Evolutionary conservation across 352 stramenopile species (phyloP).

Genomic region (Thraustochytrium striatum): DNA sequence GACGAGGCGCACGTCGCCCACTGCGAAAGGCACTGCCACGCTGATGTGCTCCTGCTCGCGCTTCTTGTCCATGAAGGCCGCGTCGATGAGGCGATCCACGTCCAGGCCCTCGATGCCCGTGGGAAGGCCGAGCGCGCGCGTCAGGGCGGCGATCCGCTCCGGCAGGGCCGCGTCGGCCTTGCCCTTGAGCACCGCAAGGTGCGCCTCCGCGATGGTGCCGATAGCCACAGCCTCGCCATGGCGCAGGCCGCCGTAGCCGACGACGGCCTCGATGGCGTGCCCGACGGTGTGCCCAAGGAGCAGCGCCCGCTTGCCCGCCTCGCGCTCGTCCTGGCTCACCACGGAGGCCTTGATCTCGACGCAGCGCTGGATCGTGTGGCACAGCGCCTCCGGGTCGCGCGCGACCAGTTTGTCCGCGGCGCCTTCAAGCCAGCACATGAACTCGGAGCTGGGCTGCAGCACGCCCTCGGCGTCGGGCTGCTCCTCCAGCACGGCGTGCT

Average conservation of each 20-base stretch:
- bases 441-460: constrained; percentile 61
- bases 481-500: constrained; percentile 92
- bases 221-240: constrained; percentile 95
- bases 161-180: background rate
- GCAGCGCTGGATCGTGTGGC: constrained; percentile 65
- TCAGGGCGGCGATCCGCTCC: background rate
- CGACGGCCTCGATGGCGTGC: constrained; percentile 92
- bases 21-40: constrained; percentile 18
- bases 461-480: constrained; percentile 87
- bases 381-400: constrained; percentile 53
- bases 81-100: constrained; percentile 24
- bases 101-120: constrained; percentile 29
- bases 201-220: constrained; percentile 91
- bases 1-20: constrained; percentile 33
- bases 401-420: constrained; percentile 1
- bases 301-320: constrained; percentile 89
- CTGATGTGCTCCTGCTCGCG: constrained; percentile 36
- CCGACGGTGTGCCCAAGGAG: constrained; percentile 98
- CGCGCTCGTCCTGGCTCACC: constrained; percentile 88
- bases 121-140: background rate
- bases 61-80: constrained; percentile 47
- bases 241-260: constrained; percentile 85
- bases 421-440: constrained; percentile 31
- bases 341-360: constrained; percentile 91
- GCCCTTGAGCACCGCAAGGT: constrained; percentile 52